These are phyloP conservation scores for Paecilomyces dactylethromorphus DNA, from an alignment of 2,329 filamentous ascomycete species.

Conservation along the genomic window DNA sequence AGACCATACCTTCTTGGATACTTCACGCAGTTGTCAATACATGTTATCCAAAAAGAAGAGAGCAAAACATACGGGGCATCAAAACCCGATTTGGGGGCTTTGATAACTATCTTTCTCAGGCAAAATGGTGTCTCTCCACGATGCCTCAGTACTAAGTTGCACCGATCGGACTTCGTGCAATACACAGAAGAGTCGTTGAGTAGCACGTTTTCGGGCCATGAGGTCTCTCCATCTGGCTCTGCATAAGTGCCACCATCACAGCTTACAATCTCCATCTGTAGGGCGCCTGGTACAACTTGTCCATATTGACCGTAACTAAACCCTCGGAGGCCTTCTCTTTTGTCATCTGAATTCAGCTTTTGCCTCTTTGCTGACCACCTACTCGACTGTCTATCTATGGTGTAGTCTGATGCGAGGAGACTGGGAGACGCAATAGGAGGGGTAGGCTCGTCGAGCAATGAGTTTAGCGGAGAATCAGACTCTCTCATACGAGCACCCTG, in stretches of 20 bases:
- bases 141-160: slow-evolving; percentile 80
- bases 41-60: neutral
- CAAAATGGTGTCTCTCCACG: slow-evolving; percentile 74
- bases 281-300: slow-evolving; percentile 72
- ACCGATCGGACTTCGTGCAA: slow-evolving; percentile 79
- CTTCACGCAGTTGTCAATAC: slow-evolving; percentile 39
- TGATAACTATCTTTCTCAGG: slow-evolving; percentile 79
- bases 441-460: slow-evolving; percentile 19
- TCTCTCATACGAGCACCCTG: slow-evolving; percentile 12
- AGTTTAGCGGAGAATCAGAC: slow-evolving; percentile 12
- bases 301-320: slow-evolving; percentile 82
- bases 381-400: slow-evolving; percentile 17
- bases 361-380: slow-evolving; percentile 58
- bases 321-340: slow-evolving; percentile 39
- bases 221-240: slow-evolving; percentile 47
- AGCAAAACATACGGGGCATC: slow-evolving; percentile 68
- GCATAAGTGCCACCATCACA: slow-evolving; percentile 75
- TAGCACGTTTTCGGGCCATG: slow-evolving; percentile 74
- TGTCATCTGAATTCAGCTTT: slow-evolving; percentile 61
- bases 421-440: slow-evolving; percentile 20
- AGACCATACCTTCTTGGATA: slow-evolving; percentile 86
- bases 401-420: slow-evolving; percentile 18
- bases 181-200: slow-evolving; percentile 79
- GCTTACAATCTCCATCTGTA: slow-evolving; percentile 82
- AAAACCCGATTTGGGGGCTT: slow-evolving; percentile 72